Conservation (phyloP, 2,329 filamentous ascomycete genomes). For the Gyromitra esculenta region DNA sequence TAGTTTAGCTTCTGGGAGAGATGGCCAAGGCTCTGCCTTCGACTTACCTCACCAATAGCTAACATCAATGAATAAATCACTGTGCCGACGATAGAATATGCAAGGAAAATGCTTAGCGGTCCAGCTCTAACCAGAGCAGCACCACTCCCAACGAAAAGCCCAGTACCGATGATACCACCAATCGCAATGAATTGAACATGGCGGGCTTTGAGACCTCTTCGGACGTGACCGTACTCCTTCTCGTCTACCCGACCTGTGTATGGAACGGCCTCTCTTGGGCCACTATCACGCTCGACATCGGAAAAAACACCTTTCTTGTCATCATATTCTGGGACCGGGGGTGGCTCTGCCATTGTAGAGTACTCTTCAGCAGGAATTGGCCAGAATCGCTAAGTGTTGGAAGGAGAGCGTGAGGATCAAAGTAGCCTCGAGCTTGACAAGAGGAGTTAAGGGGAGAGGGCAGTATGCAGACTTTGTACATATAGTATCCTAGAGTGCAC, state of each 20-base stretch:
- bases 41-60: slow-evolving; percentile 65
- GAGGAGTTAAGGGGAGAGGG: not conserved
- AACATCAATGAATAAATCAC: slow-evolving; percentile 81
- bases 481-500: not conserved
- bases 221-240: slow-evolving; percentile 56
- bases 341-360: slow-evolving; percentile 15
- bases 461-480: slow-evolving; percentile 18
- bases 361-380: not conserved
- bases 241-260: slow-evolving; percentile 53
- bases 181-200: slow-evolving; percentile 58
- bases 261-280: slow-evolving; percentile 28
- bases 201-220: slow-evolving; percentile 56
- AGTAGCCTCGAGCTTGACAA: not conserved
- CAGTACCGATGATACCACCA: slow-evolving; percentile 76
- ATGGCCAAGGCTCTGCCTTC: not conserved
- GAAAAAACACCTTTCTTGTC: slow-evolving; percentile 16
- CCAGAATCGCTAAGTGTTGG: not conserved
- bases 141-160: slow-evolving; percentile 76
- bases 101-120: slow-evolving; percentile 73
- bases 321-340: not conserved
- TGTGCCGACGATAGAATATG: slow-evolving; percentile 74
- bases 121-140: slow-evolving; percentile 71
- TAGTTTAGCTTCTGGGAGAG: not conserved
- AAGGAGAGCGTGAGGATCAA: not conserved
- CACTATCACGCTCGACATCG: slow-evolving; percentile 35